Conservation (phyloP, 2,329 filamentous ascomycete species). For the Colletotrichum eleusines region DNA sequence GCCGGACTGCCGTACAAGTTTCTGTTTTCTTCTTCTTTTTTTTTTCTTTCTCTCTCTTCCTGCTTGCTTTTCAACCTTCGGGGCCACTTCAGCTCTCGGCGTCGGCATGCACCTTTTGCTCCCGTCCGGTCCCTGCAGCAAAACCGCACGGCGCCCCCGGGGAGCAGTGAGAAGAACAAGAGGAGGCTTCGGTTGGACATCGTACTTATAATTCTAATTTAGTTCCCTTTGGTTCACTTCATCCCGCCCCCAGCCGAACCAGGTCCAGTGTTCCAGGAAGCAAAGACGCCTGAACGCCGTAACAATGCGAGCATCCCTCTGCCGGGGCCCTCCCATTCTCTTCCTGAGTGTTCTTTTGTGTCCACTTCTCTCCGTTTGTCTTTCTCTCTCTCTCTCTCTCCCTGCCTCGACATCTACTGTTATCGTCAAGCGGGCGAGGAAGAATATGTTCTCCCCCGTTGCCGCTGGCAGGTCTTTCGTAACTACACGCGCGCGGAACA, state of each 20-base stretch:
- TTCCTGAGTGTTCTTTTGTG: slow-evolving; percentile 16
- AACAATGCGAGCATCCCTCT: slow-evolving; percentile 41
- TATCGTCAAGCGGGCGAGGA: slow-evolving; percentile 31
- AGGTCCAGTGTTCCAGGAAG: slow-evolving; percentile 42
- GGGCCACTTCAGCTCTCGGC: not conserved
- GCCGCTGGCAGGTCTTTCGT: slow-evolving; percentile 18
- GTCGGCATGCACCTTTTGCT: not conserved
- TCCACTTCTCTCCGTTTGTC: slow-evolving; percentile 5
- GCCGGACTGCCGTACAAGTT: not conserved
- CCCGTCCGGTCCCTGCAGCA: not conserved
- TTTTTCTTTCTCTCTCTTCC: no score
- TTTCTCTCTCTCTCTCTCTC: not conserved
- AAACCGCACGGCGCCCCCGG: not conserved
- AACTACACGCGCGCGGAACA: slow-evolving; percentile 14
- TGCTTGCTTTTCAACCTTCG: not conserved
- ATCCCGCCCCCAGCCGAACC: slow-evolving; percentile 39
- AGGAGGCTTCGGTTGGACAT: slow-evolving; percentile 20
- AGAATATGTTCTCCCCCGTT: slow-evolving; percentile 3
- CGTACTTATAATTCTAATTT: slow-evolving; percentile 40
- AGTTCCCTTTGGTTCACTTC: slow-evolving; percentile 40
- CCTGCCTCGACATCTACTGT: slow-evolving; percentile 34
- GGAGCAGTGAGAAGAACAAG: no score
- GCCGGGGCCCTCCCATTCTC: slow-evolving; percentile 23
- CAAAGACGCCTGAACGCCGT: slow-evolving; percentile 42
- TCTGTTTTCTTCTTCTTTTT: no score